Base-by-base conservation (phyloP, 2,329 filamentous ascomycete genomes). In the Talaromyces atroroseus region DNA sequence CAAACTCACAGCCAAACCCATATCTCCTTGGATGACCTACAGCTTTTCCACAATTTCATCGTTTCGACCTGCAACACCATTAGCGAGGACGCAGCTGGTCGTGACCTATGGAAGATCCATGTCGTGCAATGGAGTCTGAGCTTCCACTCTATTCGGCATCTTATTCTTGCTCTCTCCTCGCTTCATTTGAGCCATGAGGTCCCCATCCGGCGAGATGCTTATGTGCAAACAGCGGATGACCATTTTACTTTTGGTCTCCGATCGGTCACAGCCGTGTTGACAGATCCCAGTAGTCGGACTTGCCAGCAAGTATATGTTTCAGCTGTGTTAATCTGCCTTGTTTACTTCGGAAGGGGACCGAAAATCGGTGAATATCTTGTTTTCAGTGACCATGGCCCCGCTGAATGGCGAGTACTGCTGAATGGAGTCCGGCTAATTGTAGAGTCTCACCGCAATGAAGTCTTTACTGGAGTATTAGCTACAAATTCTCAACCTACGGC, bases 211-310 rank as follows among this genome's bases (percentile, higher is more conserved):
- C 59, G 60, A 20, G 55, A 58, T 0, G 38, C 62, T 18, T 71
- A 70, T 26, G 29, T 66, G 7, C 48, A 51, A 8, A 63, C 67
- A 56, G 69, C 68, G 5, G 66, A 70, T 49, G 59, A 60, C 4
- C 69, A 71, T 55, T 72, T 71, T 38, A 71, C 65, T 0, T 71
- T 71, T 45, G 69, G 69, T 0, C 59, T 72, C 1, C 65, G 61
- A 18, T 70, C 67, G 2, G 68, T 72, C 0, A 70, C 67, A 0
- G 49, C 62, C 1, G 61, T 71, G 0, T 56, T 72, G 2, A 59
- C 66, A 0, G 55, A 63, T 14, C 51, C 71, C 0, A 58, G 67
- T 40, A 52, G 53, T 1, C 61, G 61, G 1, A 71, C 66, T 38
- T 71, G 69, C 21, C 69, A 72, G 38, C 56, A 60, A 8, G 61